Evolutionary conservation across 208 protist genomes (phyloP).

Genomic region (Trypanosoma brucei): DNA sequence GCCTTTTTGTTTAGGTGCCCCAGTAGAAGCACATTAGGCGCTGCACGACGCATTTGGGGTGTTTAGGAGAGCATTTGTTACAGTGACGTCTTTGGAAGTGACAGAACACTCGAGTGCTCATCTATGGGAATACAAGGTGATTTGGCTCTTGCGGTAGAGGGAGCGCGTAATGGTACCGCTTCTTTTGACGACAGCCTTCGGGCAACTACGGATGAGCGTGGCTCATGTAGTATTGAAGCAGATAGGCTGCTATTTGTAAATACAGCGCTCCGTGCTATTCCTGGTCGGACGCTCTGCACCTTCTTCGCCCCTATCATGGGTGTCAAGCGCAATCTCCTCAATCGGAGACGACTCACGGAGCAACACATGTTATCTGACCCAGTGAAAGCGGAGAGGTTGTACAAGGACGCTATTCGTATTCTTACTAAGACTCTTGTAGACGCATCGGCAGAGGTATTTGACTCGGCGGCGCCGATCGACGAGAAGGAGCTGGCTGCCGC

Average conservation of each 20-base stretch:
- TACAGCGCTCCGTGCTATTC: conserved; percentile 70
- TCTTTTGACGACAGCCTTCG: background rate
- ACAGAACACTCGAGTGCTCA: too few species aligned
- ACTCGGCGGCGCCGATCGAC: conserved; percentile 47
- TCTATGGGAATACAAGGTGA: background rate
- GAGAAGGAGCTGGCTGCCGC: conserved; percentile 35
- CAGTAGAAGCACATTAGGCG: too few species aligned
- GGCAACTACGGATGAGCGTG: conserved; percentile 13
- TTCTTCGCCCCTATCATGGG: conserved; percentile 71
- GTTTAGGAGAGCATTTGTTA: too few species aligned
- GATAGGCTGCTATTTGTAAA: conserved; percentile 78
- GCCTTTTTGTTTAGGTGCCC: too few species aligned
- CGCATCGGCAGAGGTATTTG: conserved; percentile 42
- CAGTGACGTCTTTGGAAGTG: too few species aligned
- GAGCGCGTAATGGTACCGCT: background rate
- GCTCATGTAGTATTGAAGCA: conserved; percentile 31
- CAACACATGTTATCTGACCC: conserved; percentile 23
- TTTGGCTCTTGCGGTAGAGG: background rate
- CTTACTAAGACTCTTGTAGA: conserved; percentile 51
- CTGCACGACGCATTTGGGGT: too few species aligned
- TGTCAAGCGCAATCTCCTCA: conserved; percentile 42
- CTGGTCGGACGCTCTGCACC: conserved; percentile 52
- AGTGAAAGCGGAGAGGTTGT: conserved; percentile 24
- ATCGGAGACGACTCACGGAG: conserved; percentile 30
- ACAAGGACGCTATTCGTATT: conserved; percentile 31